These are phyloP conservation scores for Megacollybia platyphylla DNA, from an alignment of 1,284 basidiomycete genomes.

Conservation along the genomic window DNA sequence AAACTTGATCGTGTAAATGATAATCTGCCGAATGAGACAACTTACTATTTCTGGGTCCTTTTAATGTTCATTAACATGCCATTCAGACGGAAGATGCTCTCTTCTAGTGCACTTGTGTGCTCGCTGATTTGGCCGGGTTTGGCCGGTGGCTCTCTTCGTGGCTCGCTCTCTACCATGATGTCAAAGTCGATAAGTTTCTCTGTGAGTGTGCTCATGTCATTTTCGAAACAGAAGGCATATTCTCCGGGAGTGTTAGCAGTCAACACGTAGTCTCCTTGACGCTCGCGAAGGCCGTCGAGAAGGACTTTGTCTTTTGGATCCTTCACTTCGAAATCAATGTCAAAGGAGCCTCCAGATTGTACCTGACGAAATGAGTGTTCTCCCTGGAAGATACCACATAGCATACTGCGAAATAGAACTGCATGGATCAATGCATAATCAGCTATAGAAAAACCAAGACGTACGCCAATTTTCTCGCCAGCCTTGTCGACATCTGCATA, in stretches of 20 bases:
- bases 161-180: conserved; percentile 95
- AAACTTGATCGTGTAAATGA: conserved; percentile 31
- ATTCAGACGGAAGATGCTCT: conserved; percentile 84
- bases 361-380: conserved; percentile 33
- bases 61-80: conserved; percentile 80
- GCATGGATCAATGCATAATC: conserved; percentile 3
- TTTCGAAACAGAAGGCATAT: conserved; percentile 98
- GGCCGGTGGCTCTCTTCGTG: conserved; percentile 68
- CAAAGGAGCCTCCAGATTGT: conserved; percentile 94
- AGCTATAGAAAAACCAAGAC: conserved; percentile 16
- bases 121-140: conserved; percentile 80
- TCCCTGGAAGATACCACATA: background rate
- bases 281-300: conserved; percentile 77
- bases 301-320: conserved; percentile 83
- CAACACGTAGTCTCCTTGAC: conserved; percentile 94
- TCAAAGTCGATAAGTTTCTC: conserved; percentile 94
- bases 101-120: conserved; percentile 84
- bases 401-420: conserved; percentile 34
- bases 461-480: conserved; percentile 80
- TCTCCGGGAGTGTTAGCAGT: conserved; percentile 92
- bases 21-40: conserved; percentile 5
- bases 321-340: conserved; percentile 90
- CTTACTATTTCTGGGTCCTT: conserved; percentile 83
- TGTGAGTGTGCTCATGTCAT: conserved; percentile 85
- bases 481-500: conserved; percentile 95